Conservation (phyloP, 305 asterid species). For the Nicotiana rustica region DNA sequence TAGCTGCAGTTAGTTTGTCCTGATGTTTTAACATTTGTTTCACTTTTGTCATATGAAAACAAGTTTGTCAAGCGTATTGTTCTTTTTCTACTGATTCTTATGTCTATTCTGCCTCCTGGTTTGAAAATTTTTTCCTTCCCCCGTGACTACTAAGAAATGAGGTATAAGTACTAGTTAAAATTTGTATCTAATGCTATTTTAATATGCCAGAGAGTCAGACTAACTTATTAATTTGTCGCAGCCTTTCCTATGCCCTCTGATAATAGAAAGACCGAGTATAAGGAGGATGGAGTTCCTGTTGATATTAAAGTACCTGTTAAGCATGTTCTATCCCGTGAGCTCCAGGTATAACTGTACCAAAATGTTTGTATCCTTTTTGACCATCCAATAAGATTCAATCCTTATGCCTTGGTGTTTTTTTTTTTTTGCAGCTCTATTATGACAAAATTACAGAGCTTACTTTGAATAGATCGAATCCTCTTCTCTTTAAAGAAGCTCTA, state of each 20-base stretch:
- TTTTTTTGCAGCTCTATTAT: constrained; percentile 81
- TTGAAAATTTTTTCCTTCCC: background rate
- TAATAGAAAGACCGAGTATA: constrained; percentile 70
- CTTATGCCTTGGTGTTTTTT: constrained; percentile 34
- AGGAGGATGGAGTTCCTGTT: constrained; percentile 79
- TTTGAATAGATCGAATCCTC: constrained; percentile 71
- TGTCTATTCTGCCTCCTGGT: background rate
- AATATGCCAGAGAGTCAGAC: background rate
- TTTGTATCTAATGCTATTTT: background rate
- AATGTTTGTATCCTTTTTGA: constrained; percentile 39
- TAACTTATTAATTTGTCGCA: constrained; percentile 38
- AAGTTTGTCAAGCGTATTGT: background rate
- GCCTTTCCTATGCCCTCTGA: constrained; percentile 74
- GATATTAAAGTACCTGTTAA: constrained; percentile 92
- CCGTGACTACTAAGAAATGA: background rate
- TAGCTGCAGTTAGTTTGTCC: background rate
- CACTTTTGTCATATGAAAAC: background rate
- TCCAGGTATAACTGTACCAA: constrained; percentile 68
- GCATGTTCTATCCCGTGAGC: constrained; percentile 95
- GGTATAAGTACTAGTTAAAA: background rate
- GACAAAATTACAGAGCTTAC: constrained; percentile 93
- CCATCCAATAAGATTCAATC: constrained; percentile 30
- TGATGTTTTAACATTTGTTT: background rate
- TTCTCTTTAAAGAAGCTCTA: constrained; percentile 83
- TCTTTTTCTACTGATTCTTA: background rate